Conservation (phyloP, 768 basidiomycete genomes). For the Stropharia rugosoannulata region DNA sequence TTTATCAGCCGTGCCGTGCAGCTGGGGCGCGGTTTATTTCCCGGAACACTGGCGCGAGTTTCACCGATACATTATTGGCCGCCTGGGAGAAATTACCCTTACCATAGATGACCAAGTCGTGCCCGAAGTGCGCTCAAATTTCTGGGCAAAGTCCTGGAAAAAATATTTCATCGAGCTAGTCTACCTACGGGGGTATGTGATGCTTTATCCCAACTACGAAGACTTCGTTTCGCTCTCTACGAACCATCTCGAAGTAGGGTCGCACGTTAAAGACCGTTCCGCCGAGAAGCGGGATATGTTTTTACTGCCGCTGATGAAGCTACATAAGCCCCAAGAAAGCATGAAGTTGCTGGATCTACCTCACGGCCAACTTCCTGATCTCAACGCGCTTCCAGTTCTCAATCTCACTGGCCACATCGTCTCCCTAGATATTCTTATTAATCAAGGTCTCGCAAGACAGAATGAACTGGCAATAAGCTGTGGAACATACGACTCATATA, state of each 20-base stretch:
- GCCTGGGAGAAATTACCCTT: constrained; percentile 54
- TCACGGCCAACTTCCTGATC: constrained; percentile 44
- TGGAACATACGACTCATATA: constrained; percentile 8
- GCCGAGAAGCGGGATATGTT: constrained; percentile 64
- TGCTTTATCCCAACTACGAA: constrained; percentile 87
- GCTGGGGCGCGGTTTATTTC: constrained; percentile 92
- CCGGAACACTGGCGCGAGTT: constrained; percentile 89
- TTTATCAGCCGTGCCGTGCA: constrained; percentile 85
- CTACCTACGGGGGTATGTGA: constrained; percentile 78
- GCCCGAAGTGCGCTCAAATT: constrained; percentile 75
- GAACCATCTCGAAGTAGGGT: constrained; percentile 86
- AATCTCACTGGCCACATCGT: constrained; percentile 60
- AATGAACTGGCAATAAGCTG: constrained; percentile 33
- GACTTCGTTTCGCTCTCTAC: constrained; percentile 77
- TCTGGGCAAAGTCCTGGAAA: constrained; percentile 85
- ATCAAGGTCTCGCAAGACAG: constrained; percentile 33
- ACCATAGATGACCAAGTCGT: constrained; percentile 52
- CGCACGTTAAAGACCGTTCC: constrained; percentile 67
- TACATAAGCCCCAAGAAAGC: constrained; percentile 26
- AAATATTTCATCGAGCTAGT: constrained; percentile 86
- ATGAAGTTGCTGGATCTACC: constrained; percentile 61
- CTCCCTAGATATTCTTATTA: constrained; percentile 29
- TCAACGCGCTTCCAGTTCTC: constrained; percentile 60
- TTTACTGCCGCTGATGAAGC: constrained; percentile 65
- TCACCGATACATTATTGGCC: constrained; percentile 70